Base-by-base conservation (phyloP, 2,329 filamentous ascomycete genomes). In the Cladophialophora carrionii region DNA sequence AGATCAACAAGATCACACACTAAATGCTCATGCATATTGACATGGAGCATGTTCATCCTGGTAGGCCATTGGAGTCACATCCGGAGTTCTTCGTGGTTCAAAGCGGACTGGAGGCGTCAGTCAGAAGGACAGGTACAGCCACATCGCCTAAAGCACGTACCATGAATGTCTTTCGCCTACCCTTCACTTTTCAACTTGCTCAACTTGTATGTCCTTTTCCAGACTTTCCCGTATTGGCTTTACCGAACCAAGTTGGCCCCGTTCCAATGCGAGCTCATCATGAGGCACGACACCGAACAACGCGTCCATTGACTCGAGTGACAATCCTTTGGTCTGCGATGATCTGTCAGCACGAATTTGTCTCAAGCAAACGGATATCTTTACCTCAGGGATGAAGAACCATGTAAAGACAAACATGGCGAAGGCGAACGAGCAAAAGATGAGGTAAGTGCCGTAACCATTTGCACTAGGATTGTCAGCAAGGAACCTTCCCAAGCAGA, bases 381-480 rank as follows among this genome's bases (percentile, higher is more conserved):
- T 90, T 10, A 88, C 90, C 77, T 91, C 88, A 0, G 88, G 88
- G 24, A 89, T 82, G 68, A 87, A 83, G 78, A 88, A 87, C 81
- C 82, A 89, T 51, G 87, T 85, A 72, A 88, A 89, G 63, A 88
- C 24, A 68, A 85, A 85, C 86, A 90, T 89, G 70, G 81, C 73
- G 71, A 87, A 82, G 74, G 87, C 88, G 74, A 90, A 90, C 61
- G 76, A 82, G 17, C 86, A 83, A 74, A 89, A 90, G 72, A 90
- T 86, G 73, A 91, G 83, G 76, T 89, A 90, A 32, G 87, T 87
- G 34, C 82, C 82, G 68, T 83, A 84, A 62, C 82, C 77, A 57
- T 78, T 76, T 17, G 73, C 72, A 8, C 62, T 61, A 26, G 22
- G 29, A 52, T 2, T 31, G 59, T 62, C 26, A 62, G 59, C 34